These are phyloP conservation scores for Hypoxylon sp. DNA, from an alignment of 2,329 filamentous ascomycete species.

Conservation along the genomic window DNA sequence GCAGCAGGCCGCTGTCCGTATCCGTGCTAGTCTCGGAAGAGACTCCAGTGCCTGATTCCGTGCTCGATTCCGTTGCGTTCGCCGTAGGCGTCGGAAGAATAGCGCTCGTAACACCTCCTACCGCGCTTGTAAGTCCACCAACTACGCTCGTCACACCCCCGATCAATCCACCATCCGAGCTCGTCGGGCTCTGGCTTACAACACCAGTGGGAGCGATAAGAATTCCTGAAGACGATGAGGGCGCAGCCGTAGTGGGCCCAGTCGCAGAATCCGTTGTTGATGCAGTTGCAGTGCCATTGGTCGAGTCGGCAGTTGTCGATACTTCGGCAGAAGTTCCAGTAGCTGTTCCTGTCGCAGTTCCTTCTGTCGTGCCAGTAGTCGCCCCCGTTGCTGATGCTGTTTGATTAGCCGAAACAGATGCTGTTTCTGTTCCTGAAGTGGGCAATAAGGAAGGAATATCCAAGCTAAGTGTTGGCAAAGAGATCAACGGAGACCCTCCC, in stretches of 20 bases:
- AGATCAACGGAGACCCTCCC: slow-evolving; percentile 38
- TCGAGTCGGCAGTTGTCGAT: slow-evolving; percentile 27
- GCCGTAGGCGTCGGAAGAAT: slow-evolving; percentile 32
- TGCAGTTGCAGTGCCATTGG: slow-evolving; percentile 16
- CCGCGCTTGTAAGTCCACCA: slow-evolving; percentile 36
- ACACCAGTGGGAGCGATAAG: slow-evolving; percentile 52
- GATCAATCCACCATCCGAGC: slow-evolving; percentile 45
- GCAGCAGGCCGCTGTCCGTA: slow-evolving; percentile 31
- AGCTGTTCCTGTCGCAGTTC: slow-evolving; percentile 17
- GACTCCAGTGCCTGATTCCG: slow-evolving; percentile 24
- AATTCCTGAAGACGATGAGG: slow-evolving; percentile 49
- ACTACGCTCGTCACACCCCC: slow-evolving; percentile 40
- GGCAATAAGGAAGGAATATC: slow-evolving; percentile 34
- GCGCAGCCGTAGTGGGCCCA: slow-evolving; percentile 23
- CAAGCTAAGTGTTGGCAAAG: slow-evolving; percentile 43
- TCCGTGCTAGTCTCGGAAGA: slow-evolving; percentile 21
- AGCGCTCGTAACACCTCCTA: slow-evolving; percentile 34
- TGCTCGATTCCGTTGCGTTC: slow-evolving; percentile 43
- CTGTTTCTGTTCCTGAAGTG: slow-evolving; percentile 13
- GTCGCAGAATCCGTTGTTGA: slow-evolving; percentile 31
- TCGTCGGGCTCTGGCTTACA: slow-evolving; percentile 45
- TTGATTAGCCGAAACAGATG: slow-evolving; percentile 16
- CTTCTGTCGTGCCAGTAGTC: slow-evolving; percentile 19
- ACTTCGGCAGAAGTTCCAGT: slow-evolving; percentile 25
- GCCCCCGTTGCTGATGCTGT: slow-evolving; percentile 13